Base-by-base conservation (phyloP, 1,284 basidiomycete species). In the Gymnopus androsaceus region DNA sequence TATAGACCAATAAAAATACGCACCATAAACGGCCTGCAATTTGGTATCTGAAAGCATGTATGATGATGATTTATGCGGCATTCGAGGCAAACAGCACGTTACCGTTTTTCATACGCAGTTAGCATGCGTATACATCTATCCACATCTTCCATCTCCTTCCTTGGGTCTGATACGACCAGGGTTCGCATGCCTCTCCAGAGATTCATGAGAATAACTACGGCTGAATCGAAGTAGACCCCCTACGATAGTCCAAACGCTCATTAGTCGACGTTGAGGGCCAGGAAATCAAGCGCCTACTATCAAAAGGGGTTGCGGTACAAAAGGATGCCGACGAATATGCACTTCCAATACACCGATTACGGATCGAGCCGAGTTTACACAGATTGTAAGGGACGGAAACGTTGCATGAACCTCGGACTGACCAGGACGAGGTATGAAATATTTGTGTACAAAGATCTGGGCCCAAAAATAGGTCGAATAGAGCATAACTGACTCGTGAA, bases 381-480 rank as follows among this genome's bases (percentile, higher is more conserved):
- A 50, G 21, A 56, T 51, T 3, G 47, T 38, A 7, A 56, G 31
- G 3, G 54, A 56, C 11, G 48, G 47, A n/a, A 55, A 56, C n/a
- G 19, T 45, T n/a, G 48, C n/a, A 7, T 25, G 8, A 19, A 19
- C 23, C 15, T 41, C 33, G 7, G 27, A 41, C 19, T 55, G 37
- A 17, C 23, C 25, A 14, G 47, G 40, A 12, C 54, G 54, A 45
- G 47, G 42, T n/a, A 56, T 36, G 31, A 56, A 56, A 15, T 17
- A 27, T 25, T 50, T 50, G 42, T 56, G 54, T 17, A 53, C 41
- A 38, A 21, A 38, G 59, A 90, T 88, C 59, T 84, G 82, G 5
- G 80, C 57, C 57, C 57, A 59, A 44, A 53, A 59, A 31, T 55
- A 59, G 4, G 57, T 55, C 11, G 50, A 37, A 30, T 59, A 52